Evolutionary conservation across 129 eudicot species (phyloP).

Genomic region (Daucus carota): DH1_v3.0 NC_030385.2:15332001-15332500

Average conservation of each 20-base stretch:
- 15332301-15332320: slow-evolving; percentile 22
- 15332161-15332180: slow-evolving; percentile 8
- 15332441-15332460: slow-evolving; percentile 28
- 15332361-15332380: slow-evolving; percentile 43
- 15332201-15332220: slow-evolving; percentile 15
- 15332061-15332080: slow-evolving; percentile 21
- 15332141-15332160: slow-evolving; percentile 10
- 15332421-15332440: slow-evolving; percentile 26
- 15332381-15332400: slow-evolving; percentile 49
- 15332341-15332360: slow-evolving; percentile 23
- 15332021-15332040: slow-evolving; percentile 18
- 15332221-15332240: slow-evolving; percentile 11
- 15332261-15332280: slow-evolving; percentile 12
- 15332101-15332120: slow-evolving; percentile 14
- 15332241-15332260: not conserved
- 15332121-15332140: slow-evolving; percentile 12
- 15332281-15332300: slow-evolving; percentile 5
- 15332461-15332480: slow-evolving; percentile 34
- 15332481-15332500: slow-evolving; percentile 34
- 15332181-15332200: slow-evolving; percentile 8
- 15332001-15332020: slow-evolving; percentile 34
- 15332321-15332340: slow-evolving; percentile 4
- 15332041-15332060: slow-evolving; percentile 26
- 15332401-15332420: slow-evolving; percentile 19
- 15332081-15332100: slow-evolving; percentile 17